Base-by-base conservation (phyloP, 2,329 filamentous ascomycete genomes). In the Fusarium redolens region DNA sequence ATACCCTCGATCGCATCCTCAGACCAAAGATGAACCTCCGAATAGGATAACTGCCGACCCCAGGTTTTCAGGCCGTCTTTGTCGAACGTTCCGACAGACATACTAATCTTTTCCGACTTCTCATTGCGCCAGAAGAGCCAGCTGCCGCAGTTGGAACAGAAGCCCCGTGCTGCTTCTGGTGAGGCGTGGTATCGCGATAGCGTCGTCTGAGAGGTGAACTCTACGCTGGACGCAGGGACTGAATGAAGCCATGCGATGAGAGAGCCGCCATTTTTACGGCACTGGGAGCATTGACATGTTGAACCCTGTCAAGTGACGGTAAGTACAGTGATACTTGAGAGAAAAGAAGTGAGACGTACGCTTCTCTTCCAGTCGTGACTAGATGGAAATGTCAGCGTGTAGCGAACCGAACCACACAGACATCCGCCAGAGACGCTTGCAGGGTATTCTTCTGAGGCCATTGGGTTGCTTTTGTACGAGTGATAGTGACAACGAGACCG, bases 201-300 rank as follows among this genome's bases (percentile, higher is more conserved):
- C 4, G 81, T 80, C 31, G 79, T 66, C 18, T 69, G 61, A 31
- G 78, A 77, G 7, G 77, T 77, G 76, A 81, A 86, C 5, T 65
- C 73, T 28, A 88, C 76, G 45, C 80, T 77, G 5, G 68, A 77
- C 59, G 74, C 50, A 8, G 82, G 81, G 1, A 87, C 73, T 9
- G 61, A 75, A 73, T 88, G 83, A 54, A 82, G 78, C 61, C 81
- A 78, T 68, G 83, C 81, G 73, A 87, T 78, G 59, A 89, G 82
- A 7, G 83, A 77, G 57, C 86, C 87, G 12, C 85, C 85, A 66
- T 85, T 82, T 63, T 86, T 86, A 75, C 87, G 86, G 78, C 87
- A 89, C 76, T 88, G 87, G 11, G 85, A 86, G 80, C 87, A 89
- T 72, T 89, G 86, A 76, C 87, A 90, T 11, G 84, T 87, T 50